Percentiles rank a stretch among this genome's conserved stretches.
Evolutionary conservation across 768 basidiomycete species (phyloP).

Genomic region (Baorangia bicolor): DNA sequence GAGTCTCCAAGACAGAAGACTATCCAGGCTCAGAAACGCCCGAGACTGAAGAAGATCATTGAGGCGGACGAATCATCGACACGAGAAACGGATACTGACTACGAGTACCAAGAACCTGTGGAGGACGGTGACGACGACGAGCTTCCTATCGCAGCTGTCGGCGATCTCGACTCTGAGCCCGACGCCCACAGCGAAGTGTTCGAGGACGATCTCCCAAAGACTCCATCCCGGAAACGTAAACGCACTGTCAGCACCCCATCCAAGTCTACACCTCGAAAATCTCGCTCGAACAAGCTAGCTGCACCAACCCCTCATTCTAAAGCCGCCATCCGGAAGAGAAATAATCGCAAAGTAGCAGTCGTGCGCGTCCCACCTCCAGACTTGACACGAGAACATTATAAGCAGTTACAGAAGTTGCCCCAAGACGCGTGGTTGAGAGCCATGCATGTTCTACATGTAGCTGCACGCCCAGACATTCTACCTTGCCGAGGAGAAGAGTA

Average conservation of each 20-base stretch:
- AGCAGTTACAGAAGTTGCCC: constrained; percentile 52
- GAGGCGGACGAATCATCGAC: constrained; percentile 26
- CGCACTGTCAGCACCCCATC: constrained; percentile 29
- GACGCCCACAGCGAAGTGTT: constrained; percentile 26
- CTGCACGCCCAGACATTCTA: constrained; percentile 83
- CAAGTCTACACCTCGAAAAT: constrained; percentile 37
- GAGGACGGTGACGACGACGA: constrained; percentile 23
- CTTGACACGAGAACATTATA: constrained; percentile 35
- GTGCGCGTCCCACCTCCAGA: constrained; percentile 38
- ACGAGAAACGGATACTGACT: constrained; percentile 19
- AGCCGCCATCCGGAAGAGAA: constrained; percentile 54
- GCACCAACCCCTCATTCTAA: constrained; percentile 79
- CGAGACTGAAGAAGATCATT: constrained; percentile 16
- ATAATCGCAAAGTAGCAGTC: constrained; percentile 26
- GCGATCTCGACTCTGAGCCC: constrained; percentile 26
- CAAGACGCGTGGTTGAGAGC: constrained; percentile 82
- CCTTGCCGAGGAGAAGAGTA: constrained; percentile 91
- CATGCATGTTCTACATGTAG: constrained; percentile 91
- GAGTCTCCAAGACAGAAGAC: constrained; percentile 15
- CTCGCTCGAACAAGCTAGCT: constrained; percentile 41
- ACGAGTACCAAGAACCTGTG: constrained; percentile 22
- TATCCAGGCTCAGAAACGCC: constrained; percentile 18
- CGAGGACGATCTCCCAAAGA: constrained; percentile 40
- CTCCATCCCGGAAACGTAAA: constrained; percentile 57
- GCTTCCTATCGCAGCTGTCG: constrained; percentile 10